Evolutionary conservation across 176 grass and related monocot species (phyloP).

Genomic region (Triticum timopheevii): DNA sequence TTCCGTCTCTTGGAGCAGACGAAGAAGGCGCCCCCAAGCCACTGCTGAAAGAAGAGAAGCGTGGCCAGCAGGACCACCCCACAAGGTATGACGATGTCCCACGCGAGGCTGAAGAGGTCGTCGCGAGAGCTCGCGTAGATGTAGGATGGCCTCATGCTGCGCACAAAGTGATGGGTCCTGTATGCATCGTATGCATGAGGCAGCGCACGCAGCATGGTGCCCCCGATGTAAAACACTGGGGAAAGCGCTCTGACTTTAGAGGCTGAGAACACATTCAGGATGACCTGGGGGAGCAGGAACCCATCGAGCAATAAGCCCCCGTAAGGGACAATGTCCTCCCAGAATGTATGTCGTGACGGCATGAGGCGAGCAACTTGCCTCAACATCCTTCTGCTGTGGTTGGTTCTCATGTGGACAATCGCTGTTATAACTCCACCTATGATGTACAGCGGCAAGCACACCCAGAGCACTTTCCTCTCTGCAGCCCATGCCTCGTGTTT

Average conservation of each 20-base stretch:
- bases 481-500: slow-evolving; percentile 59
- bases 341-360: slow-evolving; percentile 36
- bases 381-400: slow-evolving; percentile 21
- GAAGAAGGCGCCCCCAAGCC: slow-evolving; percentile 66
- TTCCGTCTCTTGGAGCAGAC: slow-evolving; percentile 46
- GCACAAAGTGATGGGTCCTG: slow-evolving; percentile 41
- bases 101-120: slow-evolving; percentile 65
- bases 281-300: slow-evolving; percentile 82
- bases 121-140: slow-evolving; percentile 56
- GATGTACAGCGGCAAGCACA: slow-evolving; percentile 80
- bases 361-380: slow-evolving; percentile 11
- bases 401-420: slow-evolving; percentile 52
- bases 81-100: slow-evolving; percentile 75
- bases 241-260: slow-evolving; percentile 66
- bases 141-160: slow-evolving; percentile 45
- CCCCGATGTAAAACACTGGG: slow-evolving; percentile 65
- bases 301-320: slow-evolving; percentile 69
- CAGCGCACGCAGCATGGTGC: slow-evolving; percentile 49
- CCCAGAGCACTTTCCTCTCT: slow-evolving; percentile 76
- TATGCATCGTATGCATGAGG: slow-evolving; percentile 80
- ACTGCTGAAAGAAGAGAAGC: slow-evolving; percentile 67
- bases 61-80: slow-evolving; percentile 32
- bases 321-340: slow-evolving; percentile 62
- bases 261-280: slow-evolving; percentile 56
- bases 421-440: slow-evolving; percentile 54